phyloP scores from a whole-genome alignment of 176 grass and related monocot species.

The Zizania latifolia region DNA sequence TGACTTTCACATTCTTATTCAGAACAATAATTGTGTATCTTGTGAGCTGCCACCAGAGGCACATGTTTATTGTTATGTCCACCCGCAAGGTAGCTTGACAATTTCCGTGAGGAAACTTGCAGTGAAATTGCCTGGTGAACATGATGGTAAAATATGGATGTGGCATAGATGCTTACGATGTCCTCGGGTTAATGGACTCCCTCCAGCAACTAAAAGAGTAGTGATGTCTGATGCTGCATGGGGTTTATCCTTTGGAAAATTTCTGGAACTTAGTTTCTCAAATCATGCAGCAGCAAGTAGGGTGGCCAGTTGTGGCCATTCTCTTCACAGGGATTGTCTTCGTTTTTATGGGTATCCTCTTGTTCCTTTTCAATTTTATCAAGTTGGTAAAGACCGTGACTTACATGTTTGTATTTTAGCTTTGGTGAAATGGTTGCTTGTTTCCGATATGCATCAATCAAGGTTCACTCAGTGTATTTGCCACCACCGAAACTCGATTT shows the following conservation, averaged over 20 bases:
- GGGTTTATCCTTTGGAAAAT: conserved; percentile 97
- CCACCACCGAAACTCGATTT: conserved; percentile 95
- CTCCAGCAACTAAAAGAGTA: conserved; percentile 88
- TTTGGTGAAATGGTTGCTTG: conserved; percentile 90
- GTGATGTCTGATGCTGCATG: conserved; percentile 99
- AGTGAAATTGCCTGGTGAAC: conserved; percentile 58
- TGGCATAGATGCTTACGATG: conserved; percentile 96
- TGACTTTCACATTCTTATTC: conserved; percentile 32
- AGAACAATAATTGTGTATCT: conserved; percentile 65
- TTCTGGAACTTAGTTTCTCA: conserved; percentile 99
- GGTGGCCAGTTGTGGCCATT: conserved; percentile 98
- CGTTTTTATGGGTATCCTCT: conserved; percentile 84
- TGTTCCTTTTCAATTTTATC: conserved; percentile 27
- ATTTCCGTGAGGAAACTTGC: conserved; percentile 87
- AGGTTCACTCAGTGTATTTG: conserved; percentile 86
- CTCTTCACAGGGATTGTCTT: conserved; percentile 96
- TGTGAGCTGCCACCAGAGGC: conserved; percentile 89
- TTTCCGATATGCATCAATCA: conserved; percentile 85
- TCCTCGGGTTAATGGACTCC: conserved; percentile 60
- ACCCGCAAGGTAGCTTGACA: conserved; percentile 87
- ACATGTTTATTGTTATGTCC: conserved; percentile 95
- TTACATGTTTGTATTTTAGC: conserved; percentile 51
- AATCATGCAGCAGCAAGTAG: conserved; percentile 97
- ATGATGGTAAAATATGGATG: conserved; percentile 96
- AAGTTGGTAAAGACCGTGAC: background rate